These are phyloP conservation scores for Talaromyces marneffei DNA, from an alignment of 2,329 filamentous ascomycete genomes.

Conservation along the genomic window DNA sequence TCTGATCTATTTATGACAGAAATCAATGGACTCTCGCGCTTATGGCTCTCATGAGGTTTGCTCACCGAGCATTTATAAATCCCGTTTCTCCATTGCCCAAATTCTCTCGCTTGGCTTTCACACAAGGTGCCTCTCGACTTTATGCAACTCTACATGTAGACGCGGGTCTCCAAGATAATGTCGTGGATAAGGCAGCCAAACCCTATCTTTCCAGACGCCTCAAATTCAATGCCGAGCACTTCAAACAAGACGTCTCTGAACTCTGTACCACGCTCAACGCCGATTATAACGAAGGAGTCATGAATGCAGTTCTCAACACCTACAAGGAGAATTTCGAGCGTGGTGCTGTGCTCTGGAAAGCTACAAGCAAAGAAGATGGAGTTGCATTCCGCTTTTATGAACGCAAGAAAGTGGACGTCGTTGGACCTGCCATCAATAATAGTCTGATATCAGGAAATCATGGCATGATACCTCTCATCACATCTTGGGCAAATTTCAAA, in stretches of 20 bases:
- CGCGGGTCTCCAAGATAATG: background rate
- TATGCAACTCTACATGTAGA: background rate
- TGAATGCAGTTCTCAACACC: constrained; percentile 2
- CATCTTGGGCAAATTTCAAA: constrained; percentile 6
- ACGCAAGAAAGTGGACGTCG: constrained; percentile 7
- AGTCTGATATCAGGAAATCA: background rate
- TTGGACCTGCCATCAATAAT: constrained; percentile 1
- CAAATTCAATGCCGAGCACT: background rate
- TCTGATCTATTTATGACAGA: too few species aligned
- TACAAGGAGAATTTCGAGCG: constrained; percentile 9
- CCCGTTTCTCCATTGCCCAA: background rate
- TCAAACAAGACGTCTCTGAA: constrained; percentile 8
- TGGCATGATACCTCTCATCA: constrained; percentile 7
- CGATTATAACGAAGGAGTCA: background rate
- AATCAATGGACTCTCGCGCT: background rate
- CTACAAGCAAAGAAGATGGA: constrained; percentile 8
- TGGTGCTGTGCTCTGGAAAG: constrained; percentile 11
- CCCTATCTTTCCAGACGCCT: background rate
- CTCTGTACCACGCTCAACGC: constrained; percentile 1
- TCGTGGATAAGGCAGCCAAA: background rate
- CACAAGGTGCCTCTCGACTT: background rate
- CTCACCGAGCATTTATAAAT: background rate
- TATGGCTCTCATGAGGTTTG: background rate
- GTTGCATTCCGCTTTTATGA: constrained; percentile 14
- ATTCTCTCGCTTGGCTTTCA: background rate